Evolutionary conservation across 2,329 filamentous ascomycete species (phyloP).

Genomic region (Talaromyces sp.): DNA sequence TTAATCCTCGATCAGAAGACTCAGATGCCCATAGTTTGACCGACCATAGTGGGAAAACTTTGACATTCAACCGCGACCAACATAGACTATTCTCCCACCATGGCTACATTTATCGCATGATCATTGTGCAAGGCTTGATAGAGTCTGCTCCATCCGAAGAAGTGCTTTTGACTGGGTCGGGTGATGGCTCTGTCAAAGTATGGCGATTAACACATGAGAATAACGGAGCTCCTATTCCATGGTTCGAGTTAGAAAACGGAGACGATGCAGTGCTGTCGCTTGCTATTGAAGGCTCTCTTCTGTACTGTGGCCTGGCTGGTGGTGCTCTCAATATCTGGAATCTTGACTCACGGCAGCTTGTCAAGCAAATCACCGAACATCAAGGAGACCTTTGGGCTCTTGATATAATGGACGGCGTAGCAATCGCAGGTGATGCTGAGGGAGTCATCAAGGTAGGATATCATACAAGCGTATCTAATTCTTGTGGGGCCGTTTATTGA

Average conservation of each 20-base stretch:
- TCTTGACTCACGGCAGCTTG: slow-evolving; percentile 83
- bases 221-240: slow-evolving; percentile 62
- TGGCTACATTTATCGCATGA: slow-evolving; percentile 96
- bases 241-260: slow-evolving; percentile 63
- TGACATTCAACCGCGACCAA: slow-evolving; percentile 78
- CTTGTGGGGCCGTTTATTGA: background rate
- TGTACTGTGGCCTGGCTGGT: slow-evolving; percentile 84
- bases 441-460: slow-evolving; percentile 71
- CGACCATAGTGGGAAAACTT: slow-evolving; percentile 58
- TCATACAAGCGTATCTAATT: background rate
- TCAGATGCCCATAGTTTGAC: slow-evolving; percentile 50
- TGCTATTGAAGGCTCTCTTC: slow-evolving; percentile 80
- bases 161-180: slow-evolving; percentile 82
- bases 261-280: slow-evolving; percentile 69
- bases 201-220: slow-evolving; percentile 68
- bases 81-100: slow-evolving; percentile 88
- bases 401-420: slow-evolving; percentile 75
- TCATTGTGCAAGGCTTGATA: slow-evolving; percentile 71
- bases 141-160: slow-evolving; percentile 65
- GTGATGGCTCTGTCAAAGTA: slow-evolving; percentile 91
- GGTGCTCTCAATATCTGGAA: slow-evolving; percentile 96
- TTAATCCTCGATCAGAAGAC: slow-evolving; percentile 65
- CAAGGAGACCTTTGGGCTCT: slow-evolving; percentile 80
- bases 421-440: slow-evolving; percentile 85
- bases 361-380: slow-evolving; percentile 79